Evolutionary conservation across 192 early-diverging fungal species (phyloP).

Genomic region (Coemansia asiatica): DNA sequence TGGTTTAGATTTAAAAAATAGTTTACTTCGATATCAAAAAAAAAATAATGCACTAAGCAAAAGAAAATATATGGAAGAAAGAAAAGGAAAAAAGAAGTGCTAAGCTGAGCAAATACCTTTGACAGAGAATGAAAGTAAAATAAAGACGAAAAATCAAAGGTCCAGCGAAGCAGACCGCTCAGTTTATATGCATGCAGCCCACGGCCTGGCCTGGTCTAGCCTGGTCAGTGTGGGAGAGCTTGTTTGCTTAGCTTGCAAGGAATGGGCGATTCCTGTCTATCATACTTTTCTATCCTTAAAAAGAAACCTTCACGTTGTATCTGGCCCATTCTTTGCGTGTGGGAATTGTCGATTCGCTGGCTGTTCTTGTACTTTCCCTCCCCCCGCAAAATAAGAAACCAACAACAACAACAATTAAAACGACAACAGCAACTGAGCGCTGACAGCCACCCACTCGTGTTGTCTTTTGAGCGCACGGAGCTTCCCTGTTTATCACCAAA

Average conservation of each 20-base stretch:
- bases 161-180: neutral
- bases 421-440: neutral
- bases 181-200: neutral
- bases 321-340: neutral
- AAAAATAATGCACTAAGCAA: neutral
- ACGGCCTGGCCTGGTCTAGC: neutral
- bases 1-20: constrained; percentile 5
- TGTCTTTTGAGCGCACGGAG: neutral
- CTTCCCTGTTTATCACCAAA: neutral
- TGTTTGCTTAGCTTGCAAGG: neutral
- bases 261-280: neutral
- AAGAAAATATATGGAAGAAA: neutral
- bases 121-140: neutral
- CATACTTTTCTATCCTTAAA: neutral
- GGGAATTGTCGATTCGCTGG: neutral
- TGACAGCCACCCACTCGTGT: neutral
- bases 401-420: neutral
- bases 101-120: too few species aligned
- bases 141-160: neutral
- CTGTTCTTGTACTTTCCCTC: too few species aligned
- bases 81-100: neutral
- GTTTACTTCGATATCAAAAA: neutral
- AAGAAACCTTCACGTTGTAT: neutral
- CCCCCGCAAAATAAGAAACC: neutral
- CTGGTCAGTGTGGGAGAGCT: neutral